phyloP scores from a whole-genome alignment of 331 rosid species.

The Arachis monticola region DNA sequence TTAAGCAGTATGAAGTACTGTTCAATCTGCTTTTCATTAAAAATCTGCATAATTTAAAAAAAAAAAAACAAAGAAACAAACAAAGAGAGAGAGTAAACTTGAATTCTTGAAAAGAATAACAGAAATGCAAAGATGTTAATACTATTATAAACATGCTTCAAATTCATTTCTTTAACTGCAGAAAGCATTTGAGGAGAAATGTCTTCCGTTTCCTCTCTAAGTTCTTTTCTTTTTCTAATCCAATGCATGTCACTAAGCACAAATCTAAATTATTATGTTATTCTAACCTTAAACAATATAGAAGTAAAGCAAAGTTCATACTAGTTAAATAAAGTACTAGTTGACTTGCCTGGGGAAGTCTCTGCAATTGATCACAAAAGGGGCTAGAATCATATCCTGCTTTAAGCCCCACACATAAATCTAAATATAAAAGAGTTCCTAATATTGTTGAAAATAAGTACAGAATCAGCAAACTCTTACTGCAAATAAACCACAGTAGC shows the following conservation, averaged over 20 bases:
- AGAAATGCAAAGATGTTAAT: background rate
- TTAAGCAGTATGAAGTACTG: slow-evolving; percentile 8
- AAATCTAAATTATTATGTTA: background rate
- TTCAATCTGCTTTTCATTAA: slow-evolving; percentile 16
- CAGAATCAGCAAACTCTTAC: slow-evolving; percentile 55
- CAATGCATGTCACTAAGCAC: background rate
- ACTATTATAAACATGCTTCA: slow-evolving; percentile 18
- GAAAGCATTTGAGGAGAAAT: slow-evolving; percentile 17
- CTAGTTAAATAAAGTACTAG: slow-evolving; percentile 14
- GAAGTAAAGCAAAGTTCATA: slow-evolving; percentile 12
- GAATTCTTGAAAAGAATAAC: background rate
- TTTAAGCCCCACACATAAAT: background rate
- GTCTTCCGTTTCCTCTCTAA: background rate
- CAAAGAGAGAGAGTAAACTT: background rate
- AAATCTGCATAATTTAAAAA: background rate
- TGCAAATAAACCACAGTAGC: slow-evolving; percentile 86
- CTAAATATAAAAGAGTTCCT: too few relatives aligned
- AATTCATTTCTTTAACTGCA: slow-evolving; percentile 6
- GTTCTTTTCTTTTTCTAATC: background rate
- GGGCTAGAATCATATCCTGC: slow-evolving; percentile 17
- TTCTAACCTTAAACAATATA: background rate
- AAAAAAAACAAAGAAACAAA: background rate
- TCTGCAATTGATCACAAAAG: slow-evolving; percentile 23
- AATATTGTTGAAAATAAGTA: slow-evolving; percentile 14
- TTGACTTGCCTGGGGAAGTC: slow-evolving; percentile 16